Conservation (phyloP, 169 alveolate genomes). For the Cryptosporidium viatorum region DNA sequence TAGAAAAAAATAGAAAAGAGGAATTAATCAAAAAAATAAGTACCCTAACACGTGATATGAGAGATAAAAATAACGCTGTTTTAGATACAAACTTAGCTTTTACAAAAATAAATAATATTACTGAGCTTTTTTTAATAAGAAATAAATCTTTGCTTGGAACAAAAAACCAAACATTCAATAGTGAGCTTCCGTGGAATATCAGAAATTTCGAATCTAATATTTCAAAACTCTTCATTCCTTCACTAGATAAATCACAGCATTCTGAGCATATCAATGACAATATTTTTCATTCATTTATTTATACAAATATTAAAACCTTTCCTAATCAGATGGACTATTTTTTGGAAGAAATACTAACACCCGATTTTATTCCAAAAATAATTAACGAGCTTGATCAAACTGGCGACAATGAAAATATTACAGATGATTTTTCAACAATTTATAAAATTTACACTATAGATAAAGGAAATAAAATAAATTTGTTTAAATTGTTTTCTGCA, state of each 20-base stretch:
- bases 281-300: neutral
- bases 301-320: neutral
- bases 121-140: neutral
- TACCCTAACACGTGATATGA: neutral
- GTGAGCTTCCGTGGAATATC: constrained; percentile 5
- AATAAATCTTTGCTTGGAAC: neutral
- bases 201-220: constrained; percentile 1
- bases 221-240: neutral
- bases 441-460: constrained; percentile 1
- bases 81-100: neutral
- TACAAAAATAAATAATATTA: neutral
- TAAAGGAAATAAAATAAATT: constrained; percentile 22
- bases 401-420: neutral
- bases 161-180: neutral
- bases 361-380: constrained; percentile 4
- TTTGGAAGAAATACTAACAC: constrained; percentile 30
- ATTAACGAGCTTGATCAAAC: neutral
- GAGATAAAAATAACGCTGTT: neutral
- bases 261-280: neutral
- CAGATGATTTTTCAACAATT: neutral
- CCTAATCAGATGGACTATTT: neutral
- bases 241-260: neutral
- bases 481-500: constrained; percentile 4
- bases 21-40: neutral
- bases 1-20: neutral